These are phyloP conservation scores for Teunomyces aglyptinius DNA, from an alignment of 805 yeast genomes.

Conservation along the genomic window DNA sequence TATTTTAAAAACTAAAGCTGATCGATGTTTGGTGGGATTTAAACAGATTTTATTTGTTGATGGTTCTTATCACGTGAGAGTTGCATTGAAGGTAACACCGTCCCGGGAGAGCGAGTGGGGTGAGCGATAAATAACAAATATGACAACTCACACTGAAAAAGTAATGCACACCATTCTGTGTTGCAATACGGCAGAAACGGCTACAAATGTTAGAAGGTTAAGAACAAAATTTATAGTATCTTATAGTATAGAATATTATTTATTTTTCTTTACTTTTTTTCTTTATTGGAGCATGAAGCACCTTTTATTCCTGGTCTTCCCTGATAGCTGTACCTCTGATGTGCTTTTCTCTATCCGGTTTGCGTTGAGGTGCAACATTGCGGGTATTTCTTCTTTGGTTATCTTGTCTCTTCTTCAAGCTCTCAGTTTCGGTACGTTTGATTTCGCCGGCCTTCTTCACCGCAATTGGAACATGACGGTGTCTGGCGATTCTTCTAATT, in stretches of 20 bases:
- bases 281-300: not conserved
- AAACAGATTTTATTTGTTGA: conserved; percentile 5
- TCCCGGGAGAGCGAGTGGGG: not conserved
- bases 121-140: not conserved
- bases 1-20: not conserved
- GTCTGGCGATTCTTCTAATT: conserved; percentile 82
- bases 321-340: conserved; percentile 77
- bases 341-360: conserved; percentile 81
- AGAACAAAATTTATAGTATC: not conserved
- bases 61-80: not conserved
- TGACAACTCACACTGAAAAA: not conserved
- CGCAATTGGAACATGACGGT: conserved; percentile 85
- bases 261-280: not conserved
- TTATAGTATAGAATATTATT: not conserved
- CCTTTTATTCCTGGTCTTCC: conserved; percentile 22
- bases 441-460: conserved; percentile 88
- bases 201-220: not conserved
- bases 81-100: not conserved
- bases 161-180: not conserved
- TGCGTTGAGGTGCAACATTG: conserved; percentile 54
- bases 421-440: conserved; percentile 68
- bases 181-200: not conserved
- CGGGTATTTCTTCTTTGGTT: conserved; percentile 80
- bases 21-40: not conserved
- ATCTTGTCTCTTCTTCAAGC: conserved; percentile 76